These are phyloP conservation scores for Aspergillus sp. DNA, from an alignment of 2,329 filamentous ascomycete species.

Conservation along the genomic window DNA sequence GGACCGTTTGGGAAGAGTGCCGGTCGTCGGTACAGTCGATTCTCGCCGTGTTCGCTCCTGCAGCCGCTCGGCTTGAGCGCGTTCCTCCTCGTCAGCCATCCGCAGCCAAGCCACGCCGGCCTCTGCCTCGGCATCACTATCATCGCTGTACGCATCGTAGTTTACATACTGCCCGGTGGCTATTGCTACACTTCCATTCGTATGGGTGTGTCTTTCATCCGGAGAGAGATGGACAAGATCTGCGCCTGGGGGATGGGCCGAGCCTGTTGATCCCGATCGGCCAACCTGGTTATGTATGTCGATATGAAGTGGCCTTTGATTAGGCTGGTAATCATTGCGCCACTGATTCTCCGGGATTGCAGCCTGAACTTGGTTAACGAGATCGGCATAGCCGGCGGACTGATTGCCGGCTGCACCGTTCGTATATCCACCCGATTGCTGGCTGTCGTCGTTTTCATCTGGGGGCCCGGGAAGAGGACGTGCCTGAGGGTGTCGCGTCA, in stretches of 20 bases:
- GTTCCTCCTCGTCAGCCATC: slow-evolving; percentile 77
- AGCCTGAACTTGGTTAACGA: slow-evolving; percentile 58
- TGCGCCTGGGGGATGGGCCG: slow-evolving; percentile 11
- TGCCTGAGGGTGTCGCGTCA: slow-evolving; percentile 56
- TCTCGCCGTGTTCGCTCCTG: slow-evolving; percentile 59
- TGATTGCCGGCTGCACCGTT: slow-evolving; percentile 38
- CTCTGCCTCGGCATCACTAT: slow-evolving; percentile 84
- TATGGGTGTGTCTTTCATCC: slow-evolving; percentile 46
- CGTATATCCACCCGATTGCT: slow-evolving; percentile 15
- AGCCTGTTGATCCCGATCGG: not conserved
- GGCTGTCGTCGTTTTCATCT: slow-evolving; percentile 41
- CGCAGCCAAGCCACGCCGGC: slow-evolving; percentile 81
- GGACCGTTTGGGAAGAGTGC: slow-evolving; percentile 40
- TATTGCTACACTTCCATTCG: slow-evolving; percentile 50
- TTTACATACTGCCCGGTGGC: slow-evolving; percentile 46
- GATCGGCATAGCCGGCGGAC: slow-evolving; percentile 51
- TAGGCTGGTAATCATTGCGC: slow-evolving; percentile 25
- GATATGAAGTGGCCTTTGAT: slow-evolving; percentile 24
- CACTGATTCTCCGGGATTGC: slow-evolving; percentile 45
- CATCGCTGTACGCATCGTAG: slow-evolving; percentile 60
- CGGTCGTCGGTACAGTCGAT: slow-evolving; percentile 53
- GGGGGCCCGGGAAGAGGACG: slow-evolving; percentile 61
- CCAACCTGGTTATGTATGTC: slow-evolving; percentile 17
- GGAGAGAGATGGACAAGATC: slow-evolving; percentile 35
- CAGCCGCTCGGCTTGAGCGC: slow-evolving; percentile 48